Evolutionary conservation across 2,329 filamentous ascomycete species (phyloP).

Genomic region (Hypomyces perniciosus): DNA sequence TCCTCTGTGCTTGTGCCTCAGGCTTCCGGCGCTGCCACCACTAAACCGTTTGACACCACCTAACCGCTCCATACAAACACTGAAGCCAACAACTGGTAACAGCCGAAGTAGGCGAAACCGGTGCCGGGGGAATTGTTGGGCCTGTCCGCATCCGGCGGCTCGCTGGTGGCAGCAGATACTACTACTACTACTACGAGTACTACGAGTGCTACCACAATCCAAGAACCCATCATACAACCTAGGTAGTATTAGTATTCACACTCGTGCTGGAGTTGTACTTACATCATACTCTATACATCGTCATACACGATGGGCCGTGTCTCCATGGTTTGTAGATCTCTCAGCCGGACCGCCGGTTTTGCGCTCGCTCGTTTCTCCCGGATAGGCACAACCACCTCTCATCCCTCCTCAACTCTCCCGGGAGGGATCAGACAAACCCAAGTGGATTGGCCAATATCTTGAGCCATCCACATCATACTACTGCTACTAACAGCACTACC

Average conservation of each 20-base stretch:
- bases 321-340: too few relatives aligned
- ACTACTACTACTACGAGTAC: not conserved
- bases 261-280: too few relatives aligned
- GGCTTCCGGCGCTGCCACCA: not conserved
- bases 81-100: constrained; percentile 2
- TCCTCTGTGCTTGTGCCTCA: constrained; percentile 1
- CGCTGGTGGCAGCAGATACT: not conserved
- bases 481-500: too few relatives aligned
- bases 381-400: not conserved
- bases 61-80: too few relatives aligned
- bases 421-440: not conserved
- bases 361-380: not conserved
- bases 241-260: too few relatives aligned
- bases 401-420: not conserved
- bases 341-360: too few relatives aligned
- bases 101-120: constrained; percentile 6
- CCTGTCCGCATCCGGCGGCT: constrained; percentile 8
- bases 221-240: too few relatives aligned
- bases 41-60: not conserved
- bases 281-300: too few relatives aligned
- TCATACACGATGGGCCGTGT: too few relatives aligned
- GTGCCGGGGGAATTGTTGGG: constrained; percentile 10
- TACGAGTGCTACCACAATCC: too few relatives aligned
- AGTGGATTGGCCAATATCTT: not conserved
- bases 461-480: not conserved